Conservation (phyloP, 2,329 filamentous ascomycete species). For the Triangularia verruculosa region DNA sequence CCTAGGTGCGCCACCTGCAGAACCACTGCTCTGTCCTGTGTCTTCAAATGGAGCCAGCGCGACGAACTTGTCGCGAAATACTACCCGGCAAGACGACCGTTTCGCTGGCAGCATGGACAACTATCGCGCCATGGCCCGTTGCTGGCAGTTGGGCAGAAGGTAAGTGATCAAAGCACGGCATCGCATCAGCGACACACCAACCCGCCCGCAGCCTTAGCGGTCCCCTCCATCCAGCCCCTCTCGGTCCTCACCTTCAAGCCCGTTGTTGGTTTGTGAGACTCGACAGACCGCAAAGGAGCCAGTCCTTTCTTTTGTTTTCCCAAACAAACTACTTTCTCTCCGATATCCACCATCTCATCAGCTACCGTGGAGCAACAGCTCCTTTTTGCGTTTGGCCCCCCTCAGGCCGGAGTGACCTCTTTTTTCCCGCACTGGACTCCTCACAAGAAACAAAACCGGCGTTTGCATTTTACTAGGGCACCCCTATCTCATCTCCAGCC, state of each 20-base stretch:
- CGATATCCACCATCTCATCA: not conserved
- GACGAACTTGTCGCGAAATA: not conserved
- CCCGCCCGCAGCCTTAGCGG: not conserved
- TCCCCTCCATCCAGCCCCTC: not conserved
- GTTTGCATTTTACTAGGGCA: not conserved
- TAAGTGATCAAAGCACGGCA: not conserved
- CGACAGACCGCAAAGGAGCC: not conserved
- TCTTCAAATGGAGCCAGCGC: constrained; percentile 24
- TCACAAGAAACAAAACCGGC: not conserved
- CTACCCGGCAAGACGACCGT: not conserved
- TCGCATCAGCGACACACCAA: not conserved
- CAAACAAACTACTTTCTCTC: not conserved
- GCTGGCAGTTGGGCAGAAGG: not conserved
- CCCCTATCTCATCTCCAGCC: not conserved
- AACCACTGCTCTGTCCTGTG: not conserved
- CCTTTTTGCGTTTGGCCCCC: not conserved
- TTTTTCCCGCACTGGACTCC: not conserved
- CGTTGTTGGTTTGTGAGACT: not conserved
- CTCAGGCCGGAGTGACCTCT: not conserved
- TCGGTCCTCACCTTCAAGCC: not conserved
- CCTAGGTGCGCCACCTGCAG: not conserved
- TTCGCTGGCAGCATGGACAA: not conserved
- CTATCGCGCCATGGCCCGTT: not conserved
- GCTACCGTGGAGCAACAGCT: not conserved
- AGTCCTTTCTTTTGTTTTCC: not conserved